phyloP scores from a whole-genome alignment of 176 grass and related monocot species.

The Luzula sylvatica region DNA sequence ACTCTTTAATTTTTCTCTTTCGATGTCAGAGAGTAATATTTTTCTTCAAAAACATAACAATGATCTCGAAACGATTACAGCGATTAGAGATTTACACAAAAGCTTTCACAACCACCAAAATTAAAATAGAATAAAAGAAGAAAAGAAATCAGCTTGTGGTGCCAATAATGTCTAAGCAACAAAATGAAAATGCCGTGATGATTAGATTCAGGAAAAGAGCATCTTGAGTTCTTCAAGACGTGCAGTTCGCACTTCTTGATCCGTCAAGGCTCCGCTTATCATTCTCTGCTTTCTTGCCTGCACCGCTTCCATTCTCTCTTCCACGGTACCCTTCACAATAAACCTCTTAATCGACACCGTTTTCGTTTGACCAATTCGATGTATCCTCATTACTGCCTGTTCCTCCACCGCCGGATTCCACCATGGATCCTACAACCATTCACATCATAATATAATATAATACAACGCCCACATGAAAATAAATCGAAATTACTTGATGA shows the following conservation, averaged over 20 bases:
- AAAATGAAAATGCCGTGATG: no score
- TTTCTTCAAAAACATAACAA: no score
- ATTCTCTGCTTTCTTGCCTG: constrained; percentile 81
- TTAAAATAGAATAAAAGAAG: no score
- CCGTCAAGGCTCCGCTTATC: constrained; percentile 82
- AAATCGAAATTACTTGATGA: neutral
- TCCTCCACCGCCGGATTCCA: constrained; percentile 98
- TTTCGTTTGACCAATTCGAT: constrained; percentile 82
- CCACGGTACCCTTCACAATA: constrained; percentile 77
- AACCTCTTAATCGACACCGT: constrained; percentile 81
- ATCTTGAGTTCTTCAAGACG: constrained; percentile 87
- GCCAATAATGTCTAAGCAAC: no score
- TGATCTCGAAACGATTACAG: no score
- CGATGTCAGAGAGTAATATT: no score
- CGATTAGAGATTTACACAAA: no score
- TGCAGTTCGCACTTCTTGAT: constrained; percentile 65
- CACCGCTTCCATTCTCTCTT: constrained; percentile 84
- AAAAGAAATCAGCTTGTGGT: no score
- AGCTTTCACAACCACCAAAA: no score
- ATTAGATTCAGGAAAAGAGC: constrained; percentile 46
- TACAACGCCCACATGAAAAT: neutral
- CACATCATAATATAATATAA: neutral
- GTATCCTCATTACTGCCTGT: constrained; percentile 91
- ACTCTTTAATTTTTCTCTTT: no score
- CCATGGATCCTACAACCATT: constrained; percentile 68